A percentile compares a stretch with the other conserved stretches of the same genome.
phyloP scores from a whole-genome alignment of 2,329 filamentous ascomycete genomes.

The Thelonectria blattea region DNA sequence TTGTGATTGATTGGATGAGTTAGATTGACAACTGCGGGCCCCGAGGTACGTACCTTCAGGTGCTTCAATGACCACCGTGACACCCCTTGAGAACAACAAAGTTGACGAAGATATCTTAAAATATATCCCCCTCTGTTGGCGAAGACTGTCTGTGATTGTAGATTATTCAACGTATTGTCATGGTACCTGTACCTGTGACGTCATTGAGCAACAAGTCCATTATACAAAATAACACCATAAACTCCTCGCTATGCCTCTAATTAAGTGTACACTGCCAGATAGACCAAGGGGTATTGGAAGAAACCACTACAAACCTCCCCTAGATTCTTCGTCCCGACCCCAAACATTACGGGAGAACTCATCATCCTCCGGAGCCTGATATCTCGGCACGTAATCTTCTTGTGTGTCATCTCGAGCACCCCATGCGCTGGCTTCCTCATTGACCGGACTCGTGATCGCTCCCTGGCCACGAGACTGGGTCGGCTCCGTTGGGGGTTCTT shows the following conservation, averaged over 20 bases:
- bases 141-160: no score
- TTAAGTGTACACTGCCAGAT: conserved; percentile 7
- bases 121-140: no score
- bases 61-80: no score
- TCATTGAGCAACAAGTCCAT: neutral
- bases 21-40: neutral
- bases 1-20: conserved; percentile 19
- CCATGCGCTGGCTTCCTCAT: conserved; percentile 29
- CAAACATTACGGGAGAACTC: conserved; percentile 55
- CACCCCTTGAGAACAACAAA: no score
- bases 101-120: no score
- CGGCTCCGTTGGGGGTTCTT: conserved; percentile 30
- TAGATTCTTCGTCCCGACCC: conserved; percentile 40
- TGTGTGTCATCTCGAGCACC: conserved; percentile 16
- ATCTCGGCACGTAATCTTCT: conserved; percentile 28
- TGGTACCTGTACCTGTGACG: neutral
- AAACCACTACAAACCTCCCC: conserved; percentile 25
- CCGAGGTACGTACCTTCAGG: neutral
- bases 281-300: conserved; percentile 27
- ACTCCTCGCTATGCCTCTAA: conserved; percentile 38
- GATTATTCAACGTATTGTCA: neutral
- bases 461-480: conserved; percentile 24
- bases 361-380: conserved; percentile 46
- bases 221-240: conserved; percentile 18
- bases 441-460: conserved; percentile 28